Percentiles rank a stretch among this genome's conserved stretches.
Conservation (phyloP, 257 asterid genomes). For the Capsicum pubescens region DNA sequence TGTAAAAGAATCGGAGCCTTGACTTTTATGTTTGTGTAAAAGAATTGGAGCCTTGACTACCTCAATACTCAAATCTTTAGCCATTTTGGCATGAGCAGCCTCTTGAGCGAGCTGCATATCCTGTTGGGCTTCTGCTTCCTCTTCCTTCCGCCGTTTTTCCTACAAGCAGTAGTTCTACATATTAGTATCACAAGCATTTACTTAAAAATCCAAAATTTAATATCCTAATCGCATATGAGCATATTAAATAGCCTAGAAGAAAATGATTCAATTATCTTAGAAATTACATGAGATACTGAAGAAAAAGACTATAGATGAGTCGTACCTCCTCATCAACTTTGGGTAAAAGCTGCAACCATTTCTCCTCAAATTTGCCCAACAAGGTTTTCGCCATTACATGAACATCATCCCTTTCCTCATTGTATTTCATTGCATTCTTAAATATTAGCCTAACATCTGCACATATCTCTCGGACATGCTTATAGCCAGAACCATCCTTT, state of each 20-base stretch:
- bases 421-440: constrained; percentile 92
- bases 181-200: constrained; percentile 31
- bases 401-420: constrained; percentile 75
- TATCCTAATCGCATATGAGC: neutral
- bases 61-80: constrained; percentile 63
- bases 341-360: constrained; percentile 89
- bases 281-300: neutral
- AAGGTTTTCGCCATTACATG: constrained; percentile 89
- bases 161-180: constrained; percentile 35
- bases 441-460: constrained; percentile 88
- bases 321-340: constrained; percentile 94
- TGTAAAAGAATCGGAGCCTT: neutral
- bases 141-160: constrained; percentile 79
- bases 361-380: constrained; percentile 82
- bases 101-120: constrained; percentile 78
- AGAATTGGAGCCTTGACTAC: constrained; percentile 41
- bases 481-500: constrained; percentile 78
- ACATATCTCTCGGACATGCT: constrained; percentile 82
- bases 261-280: neutral
- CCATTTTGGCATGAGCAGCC: constrained; percentile 74
- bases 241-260: neutral
- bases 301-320: neutral
- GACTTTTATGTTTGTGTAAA: constrained; percentile 13
- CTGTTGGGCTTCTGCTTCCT: constrained; percentile 68
- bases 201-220: neutral